Evolutionary conservation across 2,329 filamentous ascomycete species (phyloP), one percentile per base, ranked within the genome.

Genomic region (Calonectria leucothoes): DNA sequence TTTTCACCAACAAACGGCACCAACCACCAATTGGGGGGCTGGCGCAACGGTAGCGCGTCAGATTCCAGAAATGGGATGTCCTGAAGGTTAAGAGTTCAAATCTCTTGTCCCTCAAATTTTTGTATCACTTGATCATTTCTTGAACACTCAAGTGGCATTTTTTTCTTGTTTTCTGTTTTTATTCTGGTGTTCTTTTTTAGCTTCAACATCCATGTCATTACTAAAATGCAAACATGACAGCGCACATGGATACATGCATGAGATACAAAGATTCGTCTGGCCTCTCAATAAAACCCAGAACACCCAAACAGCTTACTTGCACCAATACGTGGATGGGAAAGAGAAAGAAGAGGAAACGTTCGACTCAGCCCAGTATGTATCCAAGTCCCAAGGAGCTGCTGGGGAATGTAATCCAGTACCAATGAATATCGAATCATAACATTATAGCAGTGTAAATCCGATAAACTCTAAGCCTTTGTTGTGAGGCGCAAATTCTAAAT

Each of bases 51-150:
- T 64, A 64, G 59, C 59, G 59, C 59, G 59, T 64, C 59, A 64
- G 59, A 64, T 64, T 64, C 59, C 59, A 64, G 59, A 64, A 64
- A n/a, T 48, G 59, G 59, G 42, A 23, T 64, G 25, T 64, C 59
- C 59, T 64, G 59, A 64, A 64, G 59, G 59, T 64, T 64, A 64
- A 64, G 59, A 64, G 59, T 64, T 64, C 59, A 48, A 64, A 64
- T 64, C 59, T 64, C 59, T 64, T 64, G 59, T 64, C 59, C 59
- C 59, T 64, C 59, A 64, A 29, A n/a, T 45, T 64, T 64, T 64
- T 64, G 59, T 5, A 11, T 20, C 20, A n/a, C 2, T 25, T 37
- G 1, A 7, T 7, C 17, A 52, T 6, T 31, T 8, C 3, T n/a
- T 6, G 15, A 31, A 8, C 27, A 17, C 4, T 31, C 12, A 15